Evolutionary conservation across 2,329 filamentous ascomycete genomes (phyloP).

Genomic region (Fusarium armeniacum): DNA sequence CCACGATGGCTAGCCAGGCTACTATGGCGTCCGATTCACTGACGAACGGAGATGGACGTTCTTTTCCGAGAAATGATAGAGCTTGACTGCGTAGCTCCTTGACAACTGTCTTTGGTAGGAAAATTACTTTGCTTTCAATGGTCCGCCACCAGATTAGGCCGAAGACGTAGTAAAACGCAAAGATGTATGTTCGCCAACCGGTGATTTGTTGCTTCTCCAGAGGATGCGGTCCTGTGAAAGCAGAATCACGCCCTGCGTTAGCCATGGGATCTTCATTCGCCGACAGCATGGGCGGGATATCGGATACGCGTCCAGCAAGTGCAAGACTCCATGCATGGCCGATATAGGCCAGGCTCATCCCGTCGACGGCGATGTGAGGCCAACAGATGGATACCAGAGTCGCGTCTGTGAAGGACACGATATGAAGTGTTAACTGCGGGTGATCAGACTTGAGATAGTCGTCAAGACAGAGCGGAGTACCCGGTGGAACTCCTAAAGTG

Average conservation of each 20-base stretch:
- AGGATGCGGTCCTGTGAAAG: not conserved
- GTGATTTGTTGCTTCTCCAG: not conserved
- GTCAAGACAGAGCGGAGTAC: not conserved
- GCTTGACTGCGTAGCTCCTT: not conserved
- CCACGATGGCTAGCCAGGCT: constrained; percentile 11
- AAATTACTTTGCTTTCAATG: constrained; percentile 13
- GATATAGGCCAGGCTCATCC: constrained; percentile 11
- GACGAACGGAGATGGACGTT: not conserved
- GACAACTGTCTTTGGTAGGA: constrained; percentile 1
- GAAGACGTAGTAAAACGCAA: constrained; percentile 10
- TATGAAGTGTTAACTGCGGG: constrained; percentile 24
- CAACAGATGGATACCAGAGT: constrained; percentile 31
- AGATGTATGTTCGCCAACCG: constrained; percentile 3
- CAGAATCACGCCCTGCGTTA: constrained; percentile 7
- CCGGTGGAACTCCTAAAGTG: not conserved
- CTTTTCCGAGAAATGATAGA: not conserved
- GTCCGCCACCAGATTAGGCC: constrained; percentile 8
- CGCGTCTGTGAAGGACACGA: constrained; percentile 23
- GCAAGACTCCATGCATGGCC: constrained; percentile 23
- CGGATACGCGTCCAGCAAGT: constrained; percentile 2
- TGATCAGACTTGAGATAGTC: constrained; percentile 22
- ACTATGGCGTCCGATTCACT: constrained; percentile 15
- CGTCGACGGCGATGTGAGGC: constrained; percentile 22
- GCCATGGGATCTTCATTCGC: constrained; percentile 19
- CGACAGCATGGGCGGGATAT: constrained; percentile 12